Evolutionary conservation across 257 asterid species (phyloP).

Genomic region (Gardenia jasminoides): DNA sequence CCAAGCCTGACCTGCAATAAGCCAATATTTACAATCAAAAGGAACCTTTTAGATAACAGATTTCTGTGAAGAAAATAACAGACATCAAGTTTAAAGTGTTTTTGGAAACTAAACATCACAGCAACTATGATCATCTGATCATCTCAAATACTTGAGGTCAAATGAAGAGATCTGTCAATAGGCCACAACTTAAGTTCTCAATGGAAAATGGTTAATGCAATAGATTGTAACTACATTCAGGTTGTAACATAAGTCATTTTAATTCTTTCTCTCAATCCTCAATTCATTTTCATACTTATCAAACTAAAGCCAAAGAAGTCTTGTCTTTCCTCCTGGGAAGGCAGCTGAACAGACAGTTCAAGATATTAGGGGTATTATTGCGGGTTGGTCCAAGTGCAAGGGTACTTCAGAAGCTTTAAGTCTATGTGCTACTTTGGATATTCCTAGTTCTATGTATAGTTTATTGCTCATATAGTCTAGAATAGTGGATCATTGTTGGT

Average conservation of each 20-base stretch:
- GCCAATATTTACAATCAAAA: neutral
- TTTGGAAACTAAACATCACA: neutral
- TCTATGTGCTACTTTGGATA: too few species aligned
- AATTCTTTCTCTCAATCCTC: neutral
- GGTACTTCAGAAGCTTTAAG: too few species aligned
- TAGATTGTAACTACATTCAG: neutral
- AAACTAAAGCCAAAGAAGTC: neutral
- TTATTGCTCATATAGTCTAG: too few species aligned
- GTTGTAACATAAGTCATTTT: neutral
- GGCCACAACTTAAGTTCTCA: neutral
- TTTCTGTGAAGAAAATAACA: neutral
- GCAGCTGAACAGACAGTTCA: too few species aligned
- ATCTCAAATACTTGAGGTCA: neutral
- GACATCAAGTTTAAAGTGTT: neutral
- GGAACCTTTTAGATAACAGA: too few species aligned
- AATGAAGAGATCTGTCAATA: too few species aligned
- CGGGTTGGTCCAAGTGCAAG: too few species aligned
- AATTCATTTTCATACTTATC: neutral
- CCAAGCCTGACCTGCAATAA: slow-evolving; percentile 69
- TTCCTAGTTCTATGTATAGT: too few species aligned
- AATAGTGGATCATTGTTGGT: too few species aligned
- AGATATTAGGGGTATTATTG: too few species aligned
- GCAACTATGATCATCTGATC: neutral
- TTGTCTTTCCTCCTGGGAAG: too few species aligned
- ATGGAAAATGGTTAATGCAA: neutral